Percentiles rank a stretch among this genome's conserved stretches.
These are phyloP conservation scores for Termitomyces heimii DNA, from an alignment of 768 basidiomycete genomes.

Conservation along the genomic window DNA sequence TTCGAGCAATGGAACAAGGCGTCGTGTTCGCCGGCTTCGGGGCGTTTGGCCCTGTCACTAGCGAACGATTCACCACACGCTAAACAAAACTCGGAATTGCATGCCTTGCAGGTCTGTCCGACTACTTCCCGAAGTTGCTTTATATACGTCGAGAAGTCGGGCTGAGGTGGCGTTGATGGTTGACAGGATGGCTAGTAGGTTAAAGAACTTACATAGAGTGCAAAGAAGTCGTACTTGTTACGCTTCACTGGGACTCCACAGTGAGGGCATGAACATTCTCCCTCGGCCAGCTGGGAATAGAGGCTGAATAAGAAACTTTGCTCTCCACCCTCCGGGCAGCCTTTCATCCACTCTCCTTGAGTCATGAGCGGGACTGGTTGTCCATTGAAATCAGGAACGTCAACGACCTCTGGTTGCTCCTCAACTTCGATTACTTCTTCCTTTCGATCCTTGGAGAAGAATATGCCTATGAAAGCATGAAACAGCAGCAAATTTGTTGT, in stretches of 20 bases:
- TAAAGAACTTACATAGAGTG: slow-evolving; percentile 59
- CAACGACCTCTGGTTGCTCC: slow-evolving; percentile 58
- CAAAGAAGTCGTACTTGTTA: slow-evolving; percentile 75
- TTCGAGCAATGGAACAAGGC: slow-evolving; percentile 86
- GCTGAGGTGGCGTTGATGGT: slow-evolving; percentile 34
- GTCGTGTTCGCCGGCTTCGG: slow-evolving; percentile 39
- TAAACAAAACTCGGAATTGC: slow-evolving; percentile 58
- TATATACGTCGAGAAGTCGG: slow-evolving; percentile 68
- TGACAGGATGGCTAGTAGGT: neutral
- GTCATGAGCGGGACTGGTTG: slow-evolving; percentile 61
- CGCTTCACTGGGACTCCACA: slow-evolving; percentile 63
- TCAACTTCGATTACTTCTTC: slow-evolving; percentile 93
- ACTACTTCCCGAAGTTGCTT: slow-evolving; percentile 54
- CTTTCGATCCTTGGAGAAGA: slow-evolving; percentile 90
- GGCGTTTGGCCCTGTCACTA: slow-evolving; percentile 35
- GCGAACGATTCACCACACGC: slow-evolving; percentile 70
- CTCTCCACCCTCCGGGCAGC: slow-evolving; percentile 90
- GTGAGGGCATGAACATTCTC: slow-evolving; percentile 63
- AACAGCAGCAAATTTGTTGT: slow-evolving; percentile 3
- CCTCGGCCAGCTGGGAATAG: slow-evolving; percentile 66
- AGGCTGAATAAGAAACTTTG: slow-evolving; percentile 84
- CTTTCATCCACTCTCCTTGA: slow-evolving; percentile 96
- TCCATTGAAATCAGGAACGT: slow-evolving; percentile 36
- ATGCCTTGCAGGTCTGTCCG: slow-evolving; percentile 55
- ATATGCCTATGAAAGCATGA: slow-evolving; percentile 52